phyloP scores from a whole-genome alignment of 2,329 filamentous ascomycete genomes.

The Botrytis sinoallii region DNA sequence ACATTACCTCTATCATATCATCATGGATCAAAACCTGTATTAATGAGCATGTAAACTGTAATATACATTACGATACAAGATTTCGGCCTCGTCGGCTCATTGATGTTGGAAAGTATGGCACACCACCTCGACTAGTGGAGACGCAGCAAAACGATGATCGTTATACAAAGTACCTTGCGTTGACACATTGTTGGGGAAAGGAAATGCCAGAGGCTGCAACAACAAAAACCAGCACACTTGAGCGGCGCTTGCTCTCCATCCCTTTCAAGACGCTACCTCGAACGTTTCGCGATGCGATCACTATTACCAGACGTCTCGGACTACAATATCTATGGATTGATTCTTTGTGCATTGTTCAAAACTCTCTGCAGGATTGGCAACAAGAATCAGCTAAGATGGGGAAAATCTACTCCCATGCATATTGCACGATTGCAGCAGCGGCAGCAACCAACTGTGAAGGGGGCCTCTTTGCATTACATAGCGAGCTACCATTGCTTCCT shows the following conservation, averaged over 20 bases:
- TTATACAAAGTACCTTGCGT: constrained; percentile 15
- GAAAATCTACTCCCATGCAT: constrained; percentile 22
- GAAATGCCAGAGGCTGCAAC: constrained; percentile 18
- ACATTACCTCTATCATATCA: constrained; percentile 7
- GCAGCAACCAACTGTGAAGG: constrained; percentile 12
- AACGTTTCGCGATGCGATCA: constrained; percentile 18
- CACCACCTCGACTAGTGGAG: constrained; percentile 15
- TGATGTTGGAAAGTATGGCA: constrained; percentile 20
- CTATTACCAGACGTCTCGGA: constrained; percentile 11
- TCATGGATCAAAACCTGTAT: constrained; percentile 23
- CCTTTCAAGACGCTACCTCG: constrained; percentile 11
- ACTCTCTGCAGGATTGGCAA: constrained; percentile 25
- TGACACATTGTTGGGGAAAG: constrained; percentile 21
- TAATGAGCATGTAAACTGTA: constrained; percentile 19
- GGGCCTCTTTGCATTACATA: constrained; percentile 12
- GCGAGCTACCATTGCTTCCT: constrained; percentile 5
- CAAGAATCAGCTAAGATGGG: constrained; percentile 25
- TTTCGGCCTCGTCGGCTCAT: constrained; percentile 25
- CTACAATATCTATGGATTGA: constrained; percentile 17
- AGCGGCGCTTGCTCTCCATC: constrained; percentile 14
- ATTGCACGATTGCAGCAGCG: constrained; percentile 23
- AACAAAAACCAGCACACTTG: constrained; percentile 15
- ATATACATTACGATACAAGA: constrained; percentile 18
- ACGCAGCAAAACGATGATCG: neutral
- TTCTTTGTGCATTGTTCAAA: constrained; percentile 17